Base-by-base conservation (phyloP, 805 yeast species). In the Sungouiozyma ichnusensis region DNA sequence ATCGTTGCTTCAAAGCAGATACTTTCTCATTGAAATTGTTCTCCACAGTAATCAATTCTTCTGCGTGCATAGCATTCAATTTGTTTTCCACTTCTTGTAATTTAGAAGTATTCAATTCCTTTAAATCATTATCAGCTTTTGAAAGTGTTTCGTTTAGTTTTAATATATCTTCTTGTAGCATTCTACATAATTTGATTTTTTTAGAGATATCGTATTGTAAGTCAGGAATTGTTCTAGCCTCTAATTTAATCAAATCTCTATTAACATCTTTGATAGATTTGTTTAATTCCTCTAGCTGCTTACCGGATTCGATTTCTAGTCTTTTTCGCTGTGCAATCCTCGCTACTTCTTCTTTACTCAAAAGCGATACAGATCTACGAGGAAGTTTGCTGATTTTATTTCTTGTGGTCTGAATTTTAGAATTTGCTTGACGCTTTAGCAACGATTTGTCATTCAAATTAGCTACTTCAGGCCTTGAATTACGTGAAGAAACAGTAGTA, bases 11-110 rank as follows among this genome's bases (percentile, higher is more conserved):
- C 4, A 46, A 41, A 7, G 47, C 45, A 4, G 52, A 48, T 4
- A 50, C 44, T 2, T 43, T 44, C 9, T 47, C 44, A 3, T 53
- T 49, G 8, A 62, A 40, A 31, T 59, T 57, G 1, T 37, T 35
- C 20, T 61, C 55, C 36, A 62, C 55, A 1, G 39, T 39, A 19
- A 60, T 60, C 18, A 51, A 51, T 29, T 53, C 57, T n/a, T 56
- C 49, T 1, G 54, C 53, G 38, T 36, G 60, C 37, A 29, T 57
- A 55, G 2, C 14, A 11, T 43, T 46, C 20, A 49, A 37, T 15
- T 54, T 56, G 17, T 43, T 46, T 36, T 53, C 48, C 20, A 37
- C 36, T 16, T 42, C 38, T 24, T 33, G 14, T 13, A 49, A 48
- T 37, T 38, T 44, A 17, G 51, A 45, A 20, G 43, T 41, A 35